A percentile compares a stretch with the other conserved stretches of the same genome.
Evolutionary conservation across 164 flowering plant genomes (phyloP).

Genomic region (Vitis rupestris): DNA sequence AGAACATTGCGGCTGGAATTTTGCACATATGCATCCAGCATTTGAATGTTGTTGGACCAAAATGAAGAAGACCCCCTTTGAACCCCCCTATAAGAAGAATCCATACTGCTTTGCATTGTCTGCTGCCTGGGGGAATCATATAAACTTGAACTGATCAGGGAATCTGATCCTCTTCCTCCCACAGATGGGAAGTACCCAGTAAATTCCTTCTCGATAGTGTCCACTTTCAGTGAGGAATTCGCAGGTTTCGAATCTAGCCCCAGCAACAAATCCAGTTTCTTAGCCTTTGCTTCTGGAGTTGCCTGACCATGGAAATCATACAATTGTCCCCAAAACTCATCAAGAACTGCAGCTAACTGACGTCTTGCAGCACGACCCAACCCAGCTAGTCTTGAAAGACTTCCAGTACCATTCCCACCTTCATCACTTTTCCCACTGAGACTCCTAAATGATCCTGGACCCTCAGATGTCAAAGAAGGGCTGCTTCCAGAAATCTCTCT

Average conservation of each 20-base stretch:
- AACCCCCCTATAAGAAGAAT: constrained; percentile 44
- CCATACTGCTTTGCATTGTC: constrained; percentile 35
- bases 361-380: constrained; percentile 94
- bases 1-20: constrained; percentile 33
- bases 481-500: constrained; percentile 33
- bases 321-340: constrained; percentile 95
- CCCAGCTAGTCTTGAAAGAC: constrained; percentile 90
- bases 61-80: constrained; percentile 46
- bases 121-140: constrained; percentile 56
- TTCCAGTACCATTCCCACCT: constrained; percentile 69
- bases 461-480: constrained; percentile 57
- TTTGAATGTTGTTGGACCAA: constrained; percentile 46
- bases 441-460: constrained; percentile 78
- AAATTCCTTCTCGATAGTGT: constrained; percentile 33
- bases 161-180: constrained; percentile 46
- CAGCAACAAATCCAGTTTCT: constrained; percentile 53
- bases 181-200: constrained; percentile 39
- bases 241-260: constrained; percentile 46
- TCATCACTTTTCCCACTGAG: constrained; percentile 81
- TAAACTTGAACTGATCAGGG: constrained; percentile 28
- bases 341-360: constrained; percentile 73
- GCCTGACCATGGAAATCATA: constrained; percentile 84
- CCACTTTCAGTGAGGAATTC: constrained; percentile 36
- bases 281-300: constrained; percentile 70
- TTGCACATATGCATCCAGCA: constrained; percentile 55